Evolutionary conservation across 1,139 yeast genomes (phyloP).

Genomic region (Taphrina betulina): DNA sequence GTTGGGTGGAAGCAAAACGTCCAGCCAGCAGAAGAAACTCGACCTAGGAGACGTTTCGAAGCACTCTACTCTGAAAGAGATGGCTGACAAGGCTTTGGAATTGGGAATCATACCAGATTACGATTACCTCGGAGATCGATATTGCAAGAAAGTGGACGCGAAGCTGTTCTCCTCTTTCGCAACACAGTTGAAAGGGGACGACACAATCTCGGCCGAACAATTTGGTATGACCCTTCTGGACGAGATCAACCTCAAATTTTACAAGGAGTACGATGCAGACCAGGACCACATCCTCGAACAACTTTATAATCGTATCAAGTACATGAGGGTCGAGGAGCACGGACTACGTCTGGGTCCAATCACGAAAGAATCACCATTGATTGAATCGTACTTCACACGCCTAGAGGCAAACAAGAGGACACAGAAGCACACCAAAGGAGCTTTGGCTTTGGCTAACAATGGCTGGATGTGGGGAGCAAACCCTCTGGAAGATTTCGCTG

Average conservation of each 20-base stretch:
- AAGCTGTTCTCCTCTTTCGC: conserved; percentile 52
- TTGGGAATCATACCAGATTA: conserved; percentile 17
- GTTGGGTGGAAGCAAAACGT: not conserved
- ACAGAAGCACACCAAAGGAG: conserved; percentile 54
- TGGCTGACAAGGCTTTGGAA: conserved; percentile 23
- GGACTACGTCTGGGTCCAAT: conserved; percentile 79
- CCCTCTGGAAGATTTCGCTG: conserved; percentile 90
- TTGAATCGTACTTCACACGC: conserved; percentile 85
- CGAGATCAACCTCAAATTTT: conserved; percentile 71
- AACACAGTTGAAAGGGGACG: conserved; percentile 47
- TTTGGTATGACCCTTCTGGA: conserved; percentile 54
- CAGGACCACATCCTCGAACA: conserved; percentile 62
- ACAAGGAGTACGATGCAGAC: conserved; percentile 76
- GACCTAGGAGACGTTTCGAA: conserved; percentile 1
- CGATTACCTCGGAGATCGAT: conserved; percentile 52
- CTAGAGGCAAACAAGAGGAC: conserved; percentile 45
- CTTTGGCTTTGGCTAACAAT: conserved; percentile 78
- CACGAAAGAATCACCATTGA: conserved; percentile 58
- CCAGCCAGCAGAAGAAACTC: not conserved
- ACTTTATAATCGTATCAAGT: conserved; percentile 70
- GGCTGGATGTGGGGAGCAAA: conserved; percentile 99
- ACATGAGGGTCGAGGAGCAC: conserved; percentile 68
- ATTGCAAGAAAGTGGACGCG: conserved; percentile 56
- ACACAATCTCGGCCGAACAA: conserved; percentile 46
- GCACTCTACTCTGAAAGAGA: conserved; percentile 22